Evolutionary conservation across 2,329 filamentous ascomycete genomes (phyloP).

Genomic region (Huntiella bhutanensis): DNA sequence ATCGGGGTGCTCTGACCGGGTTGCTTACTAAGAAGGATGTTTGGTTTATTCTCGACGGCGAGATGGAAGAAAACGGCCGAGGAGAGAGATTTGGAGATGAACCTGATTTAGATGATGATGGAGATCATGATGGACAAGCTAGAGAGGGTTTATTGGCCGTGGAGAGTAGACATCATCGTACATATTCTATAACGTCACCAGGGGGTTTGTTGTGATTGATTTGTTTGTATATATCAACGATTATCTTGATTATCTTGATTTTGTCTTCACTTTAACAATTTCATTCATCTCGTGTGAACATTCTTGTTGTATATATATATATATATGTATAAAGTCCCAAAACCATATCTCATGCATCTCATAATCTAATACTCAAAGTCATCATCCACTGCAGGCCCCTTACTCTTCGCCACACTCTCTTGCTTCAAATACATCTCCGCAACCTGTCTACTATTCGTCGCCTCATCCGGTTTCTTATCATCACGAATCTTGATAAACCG

Average conservation of each 20-base stretch:
- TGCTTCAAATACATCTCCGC: slow-evolving; percentile 96
- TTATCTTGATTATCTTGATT: neutral
- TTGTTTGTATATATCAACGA: neutral
- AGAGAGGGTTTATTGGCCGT: slow-evolving; percentile 4
- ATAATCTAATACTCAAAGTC: slow-evolving; percentile 84
- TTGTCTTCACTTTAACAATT: neutral
- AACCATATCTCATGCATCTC: neutral
- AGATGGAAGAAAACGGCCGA: slow-evolving; percentile 28
- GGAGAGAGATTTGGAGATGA: neutral
- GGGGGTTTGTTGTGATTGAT: slow-evolving; percentile 8
- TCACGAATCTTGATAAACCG: slow-evolving; percentile 81
- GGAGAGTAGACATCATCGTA: neutral
- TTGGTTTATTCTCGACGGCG: slow-evolving; percentile 77
- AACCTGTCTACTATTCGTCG: slow-evolving; percentile 66
- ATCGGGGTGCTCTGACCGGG: slow-evolving; percentile 64
- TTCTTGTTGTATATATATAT: neutral
- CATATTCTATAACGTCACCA: slow-evolving; percentile 12
- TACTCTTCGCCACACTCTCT: slow-evolving; percentile 72
- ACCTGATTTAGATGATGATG: slow-evolving; percentile 1
- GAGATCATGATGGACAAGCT: slow-evolving; percentile 14
- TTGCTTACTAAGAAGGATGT: slow-evolving; percentile 94
- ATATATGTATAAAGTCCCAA: neutral
- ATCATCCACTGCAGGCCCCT: slow-evolving; percentile 76
- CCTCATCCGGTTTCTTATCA: slow-evolving; percentile 88
- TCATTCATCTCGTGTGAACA: neutral